Evolutionary conservation across 805 yeast species (phyloP).

Genomic region (Komagataella pseudopastoris): DNA sequence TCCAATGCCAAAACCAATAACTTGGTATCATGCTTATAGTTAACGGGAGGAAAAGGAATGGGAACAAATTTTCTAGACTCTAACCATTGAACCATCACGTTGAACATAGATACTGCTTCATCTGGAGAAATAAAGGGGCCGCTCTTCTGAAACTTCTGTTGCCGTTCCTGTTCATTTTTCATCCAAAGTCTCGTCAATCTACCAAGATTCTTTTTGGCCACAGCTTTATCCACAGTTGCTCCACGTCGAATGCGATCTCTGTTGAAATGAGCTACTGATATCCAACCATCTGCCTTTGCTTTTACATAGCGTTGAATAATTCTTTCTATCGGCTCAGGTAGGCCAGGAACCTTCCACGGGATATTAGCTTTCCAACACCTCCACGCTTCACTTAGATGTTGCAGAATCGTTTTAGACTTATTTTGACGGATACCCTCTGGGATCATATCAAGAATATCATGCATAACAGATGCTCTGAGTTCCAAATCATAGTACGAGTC

Average conservation of each 20-base stretch:
- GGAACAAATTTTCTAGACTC: constrained; percentile 75
- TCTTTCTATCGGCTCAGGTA: constrained; percentile 81
- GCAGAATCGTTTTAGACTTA: constrained; percentile 76
- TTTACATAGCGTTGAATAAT: constrained; percentile 83
- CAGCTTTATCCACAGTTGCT: constrained; percentile 88
- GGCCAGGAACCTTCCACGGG: constrained; percentile 95
- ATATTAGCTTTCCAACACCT: constrained; percentile 98
- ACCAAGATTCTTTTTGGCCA: constrained; percentile 86
- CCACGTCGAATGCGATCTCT: constrained; percentile 82
- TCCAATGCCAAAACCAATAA: constrained; percentile 82
- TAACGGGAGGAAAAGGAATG: constrained; percentile 86
- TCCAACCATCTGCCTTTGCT: constrained; percentile 96
- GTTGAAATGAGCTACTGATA: constrained; percentile 83
- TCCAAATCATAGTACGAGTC: constrained; percentile 94
- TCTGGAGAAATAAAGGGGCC: constrained; percentile 83
- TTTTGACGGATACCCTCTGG: constrained; percentile 88
- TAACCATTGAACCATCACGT: constrained; percentile 84
- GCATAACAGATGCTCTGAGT: constrained; percentile 86
- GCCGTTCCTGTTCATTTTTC: constrained; percentile 84
- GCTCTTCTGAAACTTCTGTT: constrained; percentile 59
- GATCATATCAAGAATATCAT: constrained; percentile 92
- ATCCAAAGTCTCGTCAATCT: constrained; percentile 87
- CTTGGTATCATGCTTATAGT: constrained; percentile 89
- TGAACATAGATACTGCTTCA: constrained; percentile 79
- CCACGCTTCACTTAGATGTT: constrained; percentile 97